phyloP scores from a whole-genome alignment of 2,329 filamentous ascomycete species.

The Ophiostoma pallidulum region DNA sequence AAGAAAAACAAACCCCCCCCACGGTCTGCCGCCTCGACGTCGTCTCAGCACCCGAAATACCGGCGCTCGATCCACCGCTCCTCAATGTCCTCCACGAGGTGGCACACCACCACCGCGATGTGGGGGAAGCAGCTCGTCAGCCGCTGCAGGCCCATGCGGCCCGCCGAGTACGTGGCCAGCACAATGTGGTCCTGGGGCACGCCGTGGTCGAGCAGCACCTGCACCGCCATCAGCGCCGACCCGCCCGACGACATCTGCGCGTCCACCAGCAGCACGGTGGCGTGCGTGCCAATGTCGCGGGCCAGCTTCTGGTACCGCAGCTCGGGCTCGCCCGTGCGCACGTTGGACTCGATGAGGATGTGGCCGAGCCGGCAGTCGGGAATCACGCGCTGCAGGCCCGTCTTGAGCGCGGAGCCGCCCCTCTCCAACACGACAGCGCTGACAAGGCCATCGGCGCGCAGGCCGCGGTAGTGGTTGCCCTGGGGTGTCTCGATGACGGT shows the following conservation, averaged over 20 bases:
- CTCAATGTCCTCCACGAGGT: slow-evolving; percentile 72
- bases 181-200: slow-evolving; percentile 78
- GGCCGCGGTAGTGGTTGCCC: slow-evolving; percentile 59
- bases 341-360: slow-evolving; percentile 82
- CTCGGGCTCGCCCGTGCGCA: slow-evolving; percentile 79
- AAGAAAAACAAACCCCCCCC: background rate
- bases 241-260: slow-evolving; percentile 93
- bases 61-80: slow-evolving; percentile 81
- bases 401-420: slow-evolving; percentile 81
- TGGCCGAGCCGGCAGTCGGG: slow-evolving; percentile 87
- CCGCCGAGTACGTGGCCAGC: slow-evolving; percentile 86
- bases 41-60: slow-evolving; percentile 72
- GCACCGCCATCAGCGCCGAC: slow-evolving; percentile 80
- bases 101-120: slow-evolving; percentile 77
- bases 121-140: slow-evolving; percentile 82
- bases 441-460: slow-evolving; percentile 61
- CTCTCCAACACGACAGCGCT: slow-evolving; percentile 83
- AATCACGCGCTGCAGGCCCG: slow-evolving; percentile 78
- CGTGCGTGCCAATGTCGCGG: slow-evolving; percentile 60
- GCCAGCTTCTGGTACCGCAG: slow-evolving; percentile 82
- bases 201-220: slow-evolving; percentile 90
- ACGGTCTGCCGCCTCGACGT: background rate
- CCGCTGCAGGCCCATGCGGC: slow-evolving; percentile 72
- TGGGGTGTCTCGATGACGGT: slow-evolving; percentile 60
- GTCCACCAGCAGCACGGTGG: slow-evolving; percentile 71